Conservation (phyloP, 805 yeast species). For the Schizosaccharomyces cryophilus region DNA sequence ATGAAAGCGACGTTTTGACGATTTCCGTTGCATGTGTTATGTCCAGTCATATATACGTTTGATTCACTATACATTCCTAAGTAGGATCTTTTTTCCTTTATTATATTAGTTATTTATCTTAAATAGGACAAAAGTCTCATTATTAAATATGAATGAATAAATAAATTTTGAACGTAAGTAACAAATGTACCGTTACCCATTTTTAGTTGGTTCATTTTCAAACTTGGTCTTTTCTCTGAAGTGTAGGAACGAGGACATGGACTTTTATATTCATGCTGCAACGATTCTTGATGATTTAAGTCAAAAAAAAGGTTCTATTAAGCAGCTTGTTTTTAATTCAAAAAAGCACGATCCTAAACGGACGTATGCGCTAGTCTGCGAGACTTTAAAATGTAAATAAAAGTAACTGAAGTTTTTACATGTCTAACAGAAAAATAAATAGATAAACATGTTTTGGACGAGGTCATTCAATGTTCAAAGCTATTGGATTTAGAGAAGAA, state of each 20-base stretch:
- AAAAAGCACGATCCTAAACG: conserved; percentile 45
- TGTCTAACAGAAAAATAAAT: conserved; percentile 17
- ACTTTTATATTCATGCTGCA: conserved; percentile 9
- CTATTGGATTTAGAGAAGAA: conserved; percentile 26
- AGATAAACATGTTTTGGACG: conserved; percentile 37
- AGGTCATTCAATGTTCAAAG: conserved; percentile 41
- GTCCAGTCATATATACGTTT: too few relatives aligned
- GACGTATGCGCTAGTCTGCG: conserved; percentile 56
- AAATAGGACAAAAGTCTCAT: too few relatives aligned
- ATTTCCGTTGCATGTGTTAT: too few relatives aligned
- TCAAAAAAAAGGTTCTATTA: conserved; percentile 3
- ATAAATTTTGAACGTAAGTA: not conserved
- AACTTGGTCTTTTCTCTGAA: too few relatives aligned
- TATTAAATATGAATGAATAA: too few relatives aligned
- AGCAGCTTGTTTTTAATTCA: conserved; percentile 13
- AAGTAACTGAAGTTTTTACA: conserved; percentile 42
- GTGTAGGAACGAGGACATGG: conserved; percentile 5
- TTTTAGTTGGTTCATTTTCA: not conserved
- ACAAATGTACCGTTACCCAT: not conserved
- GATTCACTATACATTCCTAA: too few relatives aligned
- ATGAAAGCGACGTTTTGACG: too few relatives aligned
- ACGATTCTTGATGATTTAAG: conserved; percentile 4
- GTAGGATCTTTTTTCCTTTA: too few relatives aligned
- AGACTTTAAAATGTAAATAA: conserved; percentile 39
- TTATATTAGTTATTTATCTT: too few relatives aligned